These are phyloP conservation scores for Auricularia auricula-judae DNA, from an alignment of 768 basidiomycete species.

Conservation along the genomic window DNA sequence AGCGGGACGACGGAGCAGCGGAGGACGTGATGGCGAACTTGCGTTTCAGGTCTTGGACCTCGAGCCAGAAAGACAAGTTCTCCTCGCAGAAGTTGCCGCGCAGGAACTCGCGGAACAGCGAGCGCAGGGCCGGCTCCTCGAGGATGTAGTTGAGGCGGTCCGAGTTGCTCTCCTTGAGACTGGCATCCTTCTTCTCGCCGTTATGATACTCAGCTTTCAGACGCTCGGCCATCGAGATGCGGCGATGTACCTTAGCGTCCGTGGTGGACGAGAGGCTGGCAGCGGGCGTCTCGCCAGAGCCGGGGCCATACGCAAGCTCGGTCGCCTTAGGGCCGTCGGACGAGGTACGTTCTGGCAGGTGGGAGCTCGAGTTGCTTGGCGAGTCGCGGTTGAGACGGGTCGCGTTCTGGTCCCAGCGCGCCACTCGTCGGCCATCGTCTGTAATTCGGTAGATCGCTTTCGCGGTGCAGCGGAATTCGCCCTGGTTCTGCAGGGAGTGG, in stretches of 20 bases:
- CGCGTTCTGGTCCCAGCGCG: conserved; percentile 60
- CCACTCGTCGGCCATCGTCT: conserved; percentile 76
- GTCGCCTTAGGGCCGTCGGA: conserved; percentile 3
- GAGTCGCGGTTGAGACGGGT: conserved; percentile 27
- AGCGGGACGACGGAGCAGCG: conserved; percentile 37
- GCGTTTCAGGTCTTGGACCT: conserved; percentile 93
- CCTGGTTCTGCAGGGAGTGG: conserved; percentile 54
- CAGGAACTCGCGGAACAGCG: conserved; percentile 89
- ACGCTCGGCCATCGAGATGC: conserved; percentile 68
- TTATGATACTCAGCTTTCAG: conserved; percentile 46
- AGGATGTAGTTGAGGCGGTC: conserved; percentile 86
- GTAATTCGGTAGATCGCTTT: conserved; percentile 94
- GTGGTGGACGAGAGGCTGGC: conserved; percentile 42
- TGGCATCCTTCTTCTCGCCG: conserved; percentile 32
- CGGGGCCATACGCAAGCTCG: conserved; percentile 7
- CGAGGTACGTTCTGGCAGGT: neutral
- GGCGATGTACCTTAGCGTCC: conserved; percentile 62
- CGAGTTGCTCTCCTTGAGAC: conserved; percentile 78
- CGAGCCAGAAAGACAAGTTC: conserved; percentile 94
- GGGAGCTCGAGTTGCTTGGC: conserved; percentile 41
- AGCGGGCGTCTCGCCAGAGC: conserved; percentile 14
- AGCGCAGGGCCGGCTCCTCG: conserved; percentile 80
- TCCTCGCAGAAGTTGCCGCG: conserved; percentile 95
- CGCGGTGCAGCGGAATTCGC: conserved; percentile 92
- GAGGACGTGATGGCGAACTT: conserved; percentile 94